phyloP scores from a whole-genome alignment of 768 basidiomycete species.

The Suillus occidentalis region DNA sequence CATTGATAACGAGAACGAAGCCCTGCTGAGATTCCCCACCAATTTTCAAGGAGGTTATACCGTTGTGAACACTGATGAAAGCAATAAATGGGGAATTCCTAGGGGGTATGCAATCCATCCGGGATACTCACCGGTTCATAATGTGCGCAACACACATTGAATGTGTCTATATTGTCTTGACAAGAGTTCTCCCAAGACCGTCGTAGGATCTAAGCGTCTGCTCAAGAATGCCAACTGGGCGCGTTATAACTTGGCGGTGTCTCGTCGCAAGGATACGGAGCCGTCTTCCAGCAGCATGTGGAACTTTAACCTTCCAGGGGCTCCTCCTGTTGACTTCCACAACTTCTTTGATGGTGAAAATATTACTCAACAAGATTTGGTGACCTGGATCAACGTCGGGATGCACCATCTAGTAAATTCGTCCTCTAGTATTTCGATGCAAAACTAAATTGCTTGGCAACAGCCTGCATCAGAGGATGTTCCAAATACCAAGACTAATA shows the following conservation, averaged over 20 bases:
- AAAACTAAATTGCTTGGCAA: not conserved
- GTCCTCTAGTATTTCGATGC: not conserved
- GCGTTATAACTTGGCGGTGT: slow-evolving; percentile 59
- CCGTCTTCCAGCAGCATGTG: slow-evolving; percentile 57
- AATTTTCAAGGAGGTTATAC: slow-evolving; percentile 62
- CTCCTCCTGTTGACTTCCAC: slow-evolving; percentile 57
- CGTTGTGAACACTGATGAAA: slow-evolving; percentile 52
- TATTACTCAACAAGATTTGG: slow-evolving; percentile 62
- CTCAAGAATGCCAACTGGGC: slow-evolving; percentile 68
- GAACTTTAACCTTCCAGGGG: slow-evolving; percentile 63
- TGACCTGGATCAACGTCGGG: slow-evolving; percentile 66
- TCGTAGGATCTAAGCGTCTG: slow-evolving; percentile 58
- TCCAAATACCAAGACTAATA: slow-evolving; percentile 58
- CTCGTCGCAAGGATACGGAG: slow-evolving; percentile 62
- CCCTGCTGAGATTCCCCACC: slow-evolving; percentile 47
- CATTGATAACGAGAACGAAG: slow-evolving; percentile 52
- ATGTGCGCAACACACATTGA: slow-evolving; percentile 32
- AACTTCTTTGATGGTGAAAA: slow-evolving; percentile 65
- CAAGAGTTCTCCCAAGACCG: slow-evolving; percentile 36
- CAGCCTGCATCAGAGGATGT: slow-evolving; percentile 65
- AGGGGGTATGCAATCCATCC: slow-evolving; percentile 65
- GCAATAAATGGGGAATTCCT: slow-evolving; percentile 57
- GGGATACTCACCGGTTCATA: slow-evolving; percentile 53
- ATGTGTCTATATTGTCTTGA: not conserved
- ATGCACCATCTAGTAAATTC: slow-evolving; percentile 58